Evolutionary conservation across 176 grass and related monocot species (phyloP), one percentile per base, ranked within the genome.

Genomic region (Themeda triandra): DNA sequence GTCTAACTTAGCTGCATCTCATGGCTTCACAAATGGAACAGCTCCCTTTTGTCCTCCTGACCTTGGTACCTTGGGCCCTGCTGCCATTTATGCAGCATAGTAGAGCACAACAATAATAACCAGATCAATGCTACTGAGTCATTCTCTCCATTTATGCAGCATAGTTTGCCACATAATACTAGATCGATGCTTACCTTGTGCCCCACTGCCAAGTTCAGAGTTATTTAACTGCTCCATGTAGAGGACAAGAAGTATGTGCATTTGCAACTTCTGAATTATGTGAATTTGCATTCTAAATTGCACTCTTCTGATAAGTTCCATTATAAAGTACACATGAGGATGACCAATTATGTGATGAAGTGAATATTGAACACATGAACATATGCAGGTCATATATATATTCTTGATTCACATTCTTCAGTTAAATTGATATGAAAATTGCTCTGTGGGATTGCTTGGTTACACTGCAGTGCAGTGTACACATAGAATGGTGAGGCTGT

Each of bases 21-120:
- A 74, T 75, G 69, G 28, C 69, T 64, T 83, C 69, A 83, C 28
- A 56, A 56, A 24, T 69, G 31, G 42, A 53, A 35, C 42, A 81
- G 15, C 45, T 25, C 54, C 23, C 69, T 81, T 32, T 23, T 69
- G 66, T 69, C 33, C 13, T 69, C 79, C 79, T 81, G 65, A 81
- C 44, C 78, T 67, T 69, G 30, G 8, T 35, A 62, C 49, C 25
- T 82, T 15, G 21, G 31, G 30, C 6, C 29, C 24, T 23, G 51
- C 51, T 54, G 51, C 19, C 30, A 29, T 75, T 65, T 74, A 37
- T 21, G 29, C 28, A 74, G 19, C 54, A 64, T 44, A 17, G 12
- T 42, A 14, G 12, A 23, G 17, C 24, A 45, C 36, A 51, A 51
- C 45, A 7, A 15, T 63, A 17, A 62, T 53, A 53, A 19, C 24